phyloP scores from a whole-genome alignment of 164 flowering plant species.

The Vitis amurensis region DNA sequence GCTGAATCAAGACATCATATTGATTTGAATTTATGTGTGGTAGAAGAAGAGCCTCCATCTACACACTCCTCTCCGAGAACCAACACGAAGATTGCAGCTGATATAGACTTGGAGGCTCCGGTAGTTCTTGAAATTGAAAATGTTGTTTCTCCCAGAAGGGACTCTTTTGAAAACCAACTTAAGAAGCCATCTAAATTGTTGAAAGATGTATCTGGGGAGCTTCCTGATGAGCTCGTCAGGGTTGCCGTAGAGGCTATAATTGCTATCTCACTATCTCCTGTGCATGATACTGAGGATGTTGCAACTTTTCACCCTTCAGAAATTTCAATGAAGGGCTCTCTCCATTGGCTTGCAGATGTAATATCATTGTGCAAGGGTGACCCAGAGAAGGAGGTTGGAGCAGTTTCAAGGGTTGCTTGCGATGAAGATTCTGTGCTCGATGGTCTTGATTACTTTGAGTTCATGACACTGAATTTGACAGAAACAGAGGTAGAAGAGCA shows the following conservation, averaged over 20 bases:
- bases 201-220: constrained; percentile 4
- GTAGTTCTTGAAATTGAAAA: constrained; percentile 27
- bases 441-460: constrained; percentile 46
- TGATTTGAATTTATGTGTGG: constrained; percentile 23
- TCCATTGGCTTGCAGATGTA: constrained; percentile 63
- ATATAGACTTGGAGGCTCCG: constrained; percentile 62
- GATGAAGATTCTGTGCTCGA: constrained; percentile 15
- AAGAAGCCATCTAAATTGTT: constrained; percentile 10
- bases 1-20: constrained; percentile 16
- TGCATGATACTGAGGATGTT: constrained; percentile 2
- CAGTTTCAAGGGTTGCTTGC: constrained; percentile 4
- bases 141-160: constrained; percentile 3
- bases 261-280: constrained; percentile 38
- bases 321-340: constrained; percentile 25
- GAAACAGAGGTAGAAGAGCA: constrained; percentile 28
- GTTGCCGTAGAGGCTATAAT: constrained; percentile 61
- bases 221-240: constrained; percentile 21
- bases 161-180: constrained; percentile 11
- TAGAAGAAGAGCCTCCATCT: constrained; percentile 24
- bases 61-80: constrained; percentile 14
- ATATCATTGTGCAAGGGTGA: constrained; percentile 27
- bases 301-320: constrained; percentile 11
- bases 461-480: constrained; percentile 38
- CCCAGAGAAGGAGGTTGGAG: constrained; percentile 5
- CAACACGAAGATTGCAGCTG: constrained; percentile 19